Conservation (phyloP, 2,329 filamentous ascomycete genomes). For the Penicillium nordicum region DNA sequence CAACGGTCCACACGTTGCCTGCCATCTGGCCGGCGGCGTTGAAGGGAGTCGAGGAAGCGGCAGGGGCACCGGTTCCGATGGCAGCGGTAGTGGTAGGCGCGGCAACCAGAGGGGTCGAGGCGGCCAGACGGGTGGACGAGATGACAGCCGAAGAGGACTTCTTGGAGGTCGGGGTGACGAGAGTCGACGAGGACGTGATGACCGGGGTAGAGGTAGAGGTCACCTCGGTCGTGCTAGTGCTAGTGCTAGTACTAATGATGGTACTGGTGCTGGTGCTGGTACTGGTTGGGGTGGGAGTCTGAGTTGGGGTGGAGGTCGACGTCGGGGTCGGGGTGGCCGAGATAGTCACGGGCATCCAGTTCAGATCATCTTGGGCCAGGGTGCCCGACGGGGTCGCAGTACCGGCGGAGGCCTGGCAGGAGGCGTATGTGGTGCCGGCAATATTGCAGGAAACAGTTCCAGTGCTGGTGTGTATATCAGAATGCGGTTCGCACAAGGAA, state of each 20-base stretch:
- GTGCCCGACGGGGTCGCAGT: conserved; percentile 17
- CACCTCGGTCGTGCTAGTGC: not conserved
- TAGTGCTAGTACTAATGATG: conserved; percentile 6
- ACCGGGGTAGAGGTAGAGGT: conserved; percentile 12
- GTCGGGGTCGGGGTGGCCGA: conserved; percentile 22
- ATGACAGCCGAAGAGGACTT: conserved; percentile 15
- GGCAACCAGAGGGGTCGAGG: conserved; percentile 8
- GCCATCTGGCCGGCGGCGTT: conserved; percentile 25
- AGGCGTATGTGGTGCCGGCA: conserved; percentile 26
- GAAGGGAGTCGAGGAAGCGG: conserved; percentile 11
- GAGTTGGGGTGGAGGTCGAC: conserved; percentile 16
- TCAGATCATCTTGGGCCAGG: conserved; percentile 15
- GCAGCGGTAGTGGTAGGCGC: conserved; percentile 2
- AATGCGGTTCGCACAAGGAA: not conserved
- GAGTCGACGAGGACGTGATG: conserved; percentile 5
- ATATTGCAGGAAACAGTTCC: conserved; percentile 26
- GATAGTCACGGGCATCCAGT: conserved; percentile 28
- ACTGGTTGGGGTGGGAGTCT: conserved; percentile 8
- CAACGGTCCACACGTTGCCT: conserved; percentile 24
- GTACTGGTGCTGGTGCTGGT: conserved; percentile 7
- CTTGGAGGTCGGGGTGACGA: conserved; percentile 11
- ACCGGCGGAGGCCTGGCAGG: conserved; percentile 21
- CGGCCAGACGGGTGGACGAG: conserved; percentile 15
- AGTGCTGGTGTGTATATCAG: conserved; percentile 8
- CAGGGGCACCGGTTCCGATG: conserved; percentile 9